phyloP scores from a whole-genome alignment of 2,329 filamentous ascomycete species.

The Fusarium austroafricanum region DNA sequence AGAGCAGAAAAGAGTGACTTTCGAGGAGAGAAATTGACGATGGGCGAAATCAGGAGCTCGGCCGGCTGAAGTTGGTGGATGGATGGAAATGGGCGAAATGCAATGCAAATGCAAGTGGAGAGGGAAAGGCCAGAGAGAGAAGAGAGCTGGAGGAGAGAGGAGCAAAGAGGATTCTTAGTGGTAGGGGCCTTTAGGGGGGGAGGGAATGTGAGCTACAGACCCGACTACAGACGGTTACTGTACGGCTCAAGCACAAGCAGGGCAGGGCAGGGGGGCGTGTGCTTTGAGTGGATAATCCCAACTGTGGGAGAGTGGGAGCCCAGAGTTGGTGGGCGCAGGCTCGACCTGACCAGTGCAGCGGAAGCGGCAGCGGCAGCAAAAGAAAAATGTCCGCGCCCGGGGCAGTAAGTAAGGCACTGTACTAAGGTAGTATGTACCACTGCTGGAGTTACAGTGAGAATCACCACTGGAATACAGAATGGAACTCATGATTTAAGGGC shows the following conservation, averaged over 20 bases:
- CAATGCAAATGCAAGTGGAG: slow-evolving; percentile 50
- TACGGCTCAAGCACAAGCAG: slow-evolving; percentile 2
- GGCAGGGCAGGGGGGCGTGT: slow-evolving; percentile 38
- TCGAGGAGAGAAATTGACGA: slow-evolving; percentile 34
- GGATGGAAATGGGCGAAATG: slow-evolving; percentile 46
- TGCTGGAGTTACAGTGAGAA: neutral
- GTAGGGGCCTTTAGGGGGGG: slow-evolving; percentile 42
- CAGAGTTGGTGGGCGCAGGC: slow-evolving; percentile 21
- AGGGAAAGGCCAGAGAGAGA: slow-evolving; percentile 48
- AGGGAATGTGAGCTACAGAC: slow-evolving; percentile 50
- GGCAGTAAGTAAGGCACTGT: neutral
- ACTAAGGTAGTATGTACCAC: neutral
- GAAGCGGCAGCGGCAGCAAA: slow-evolving; percentile 10
- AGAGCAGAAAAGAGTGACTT: slow-evolving; percentile 42
- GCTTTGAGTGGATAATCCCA: slow-evolving; percentile 36
- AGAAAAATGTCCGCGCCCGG: neutral
- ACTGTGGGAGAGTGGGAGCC: neutral
- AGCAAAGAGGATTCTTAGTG: slow-evolving; percentile 43
- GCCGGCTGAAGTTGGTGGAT: slow-evolving; percentile 43
- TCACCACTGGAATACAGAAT: neutral
- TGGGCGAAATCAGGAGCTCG: slow-evolving; percentile 41
- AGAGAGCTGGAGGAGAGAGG: slow-evolving; percentile 42
- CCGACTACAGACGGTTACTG: slow-evolving; percentile 32
- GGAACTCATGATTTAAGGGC: too few species aligned
- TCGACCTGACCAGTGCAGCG: slow-evolving; percentile 37